A percentile compares a stretch with the other conserved stretches of the same genome.
These are phyloP conservation scores for Arthroderma sp. DNA, from an alignment of 2,329 filamentous ascomycete genomes.

Conservation along the genomic window DNA sequence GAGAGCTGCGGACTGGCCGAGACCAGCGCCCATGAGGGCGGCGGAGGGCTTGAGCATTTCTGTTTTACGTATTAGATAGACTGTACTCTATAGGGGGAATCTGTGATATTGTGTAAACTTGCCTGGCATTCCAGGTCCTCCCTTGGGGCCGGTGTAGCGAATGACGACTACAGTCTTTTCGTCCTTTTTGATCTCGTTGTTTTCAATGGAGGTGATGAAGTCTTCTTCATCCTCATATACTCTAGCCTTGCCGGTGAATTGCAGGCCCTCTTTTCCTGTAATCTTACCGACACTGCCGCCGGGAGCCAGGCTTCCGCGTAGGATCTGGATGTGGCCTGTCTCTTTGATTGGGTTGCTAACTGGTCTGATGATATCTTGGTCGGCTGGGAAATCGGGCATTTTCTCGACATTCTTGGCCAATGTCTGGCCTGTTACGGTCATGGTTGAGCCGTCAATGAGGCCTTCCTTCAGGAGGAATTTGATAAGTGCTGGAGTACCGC, in stretches of 20 bases:
- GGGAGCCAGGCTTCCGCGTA: constrained; percentile 55
- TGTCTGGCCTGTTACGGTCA: constrained; percentile 48
- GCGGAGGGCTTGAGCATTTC: constrained; percentile 63
- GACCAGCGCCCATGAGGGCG: constrained; percentile 60
- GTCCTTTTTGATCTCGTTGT: constrained; percentile 56
- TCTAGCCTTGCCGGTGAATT: constrained; percentile 55
- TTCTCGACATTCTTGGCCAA: constrained; percentile 46
- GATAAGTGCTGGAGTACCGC: constrained; percentile 44
- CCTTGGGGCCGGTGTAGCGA: constrained; percentile 60
- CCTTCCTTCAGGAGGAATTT: constrained; percentile 47
- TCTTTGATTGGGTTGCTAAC: constrained; percentile 56
- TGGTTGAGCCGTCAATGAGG: constrained; percentile 45
- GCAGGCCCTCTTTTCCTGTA: constrained; percentile 59
- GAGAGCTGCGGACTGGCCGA: constrained; percentile 55
- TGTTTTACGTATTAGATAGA: constrained; percentile 21
- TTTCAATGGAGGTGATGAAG: constrained; percentile 55
- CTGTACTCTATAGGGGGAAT: too few relatives aligned
- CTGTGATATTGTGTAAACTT: background rate
- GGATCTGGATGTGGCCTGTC: constrained; percentile 61
- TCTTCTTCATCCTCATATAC: constrained; percentile 58
- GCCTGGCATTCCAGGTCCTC: constrained; percentile 55
- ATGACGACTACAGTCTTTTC: constrained; percentile 68
- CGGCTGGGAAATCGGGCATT: constrained; percentile 49
- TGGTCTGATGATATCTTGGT: constrained; percentile 58
- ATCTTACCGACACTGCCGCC: constrained; percentile 63